Base-by-base conservation (phyloP, 495 filamentous ascomycete genomes). In the Tuber borchii region DNA sequence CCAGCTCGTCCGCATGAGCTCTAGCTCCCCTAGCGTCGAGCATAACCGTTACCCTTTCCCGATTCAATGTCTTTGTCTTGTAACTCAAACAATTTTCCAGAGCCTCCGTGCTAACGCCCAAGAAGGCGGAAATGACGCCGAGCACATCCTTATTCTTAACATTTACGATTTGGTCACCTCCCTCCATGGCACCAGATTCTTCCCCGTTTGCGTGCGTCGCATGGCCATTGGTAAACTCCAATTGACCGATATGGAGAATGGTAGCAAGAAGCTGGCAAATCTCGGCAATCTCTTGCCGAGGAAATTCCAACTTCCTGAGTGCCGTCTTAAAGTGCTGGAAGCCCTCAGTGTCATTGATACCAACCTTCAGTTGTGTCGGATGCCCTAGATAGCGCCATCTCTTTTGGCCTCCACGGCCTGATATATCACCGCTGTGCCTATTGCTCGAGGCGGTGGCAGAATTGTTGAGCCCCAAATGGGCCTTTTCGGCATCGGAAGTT, bases 281-380 rank as follows among this genome's bases (percentile, higher is more conserved):
- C 82, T 97, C 94, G 48, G 95, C 95, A 83, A 99, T 97, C 79
- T 97, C 95, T 78, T 90, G 89, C 37, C 93, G 88, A 2, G 94
- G 93, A 79, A 99, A 97, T 83, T 97, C 95, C 51, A 99, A 88
- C 83, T 97, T 97, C 69, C 95, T 86, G 72, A 99, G 85, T 5
- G 95, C 95, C 0, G 92, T 97, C 86, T 99, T 99, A 87, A 99
- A 99, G 72, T 97, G 91, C 83, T 96, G 93, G 84, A 99, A 99
- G 0, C 95, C 95, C 81, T 97, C 95, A 6, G 89, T 86, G 83
- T 99, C 95, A 82, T 99, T 97, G 83, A 99, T 93, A 37, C 95
- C 95, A 44, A 98, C 93, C 83, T 97, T 97, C 42, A 99, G 87
- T 82, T 99, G 95, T 0, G 95, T 97, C 2, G 95, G 95, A 82